phyloP scores from a whole-genome alignment of 2,329 filamentous ascomycete species.

The Arthrobotrys sinensis region DNA sequence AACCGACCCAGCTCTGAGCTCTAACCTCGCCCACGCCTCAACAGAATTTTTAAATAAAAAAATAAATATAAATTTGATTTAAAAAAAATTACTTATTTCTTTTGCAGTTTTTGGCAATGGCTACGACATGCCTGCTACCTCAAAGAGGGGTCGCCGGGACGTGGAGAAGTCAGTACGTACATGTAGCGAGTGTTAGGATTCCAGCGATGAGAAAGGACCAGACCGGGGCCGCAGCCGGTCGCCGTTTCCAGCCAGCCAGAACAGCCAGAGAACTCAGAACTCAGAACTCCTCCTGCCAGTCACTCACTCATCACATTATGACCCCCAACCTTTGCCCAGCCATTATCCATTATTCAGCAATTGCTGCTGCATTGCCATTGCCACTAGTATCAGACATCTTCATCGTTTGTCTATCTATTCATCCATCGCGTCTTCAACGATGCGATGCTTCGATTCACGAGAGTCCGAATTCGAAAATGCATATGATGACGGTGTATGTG shows the following conservation, averaged over 20 bases:
- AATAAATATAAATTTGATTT: background rate
- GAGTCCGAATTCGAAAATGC: background rate
- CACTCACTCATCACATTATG: background rate
- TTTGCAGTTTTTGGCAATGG: background rate
- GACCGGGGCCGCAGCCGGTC: constrained; percentile 16
- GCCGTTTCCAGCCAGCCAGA: constrained; percentile 47
- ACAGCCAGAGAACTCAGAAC: background rate
- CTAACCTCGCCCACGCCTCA: background rate
- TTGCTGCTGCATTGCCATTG: background rate
- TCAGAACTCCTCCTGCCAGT: constrained; percentile 26
- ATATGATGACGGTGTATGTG: background rate
- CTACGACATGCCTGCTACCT: no score
- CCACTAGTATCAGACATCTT: background rate
- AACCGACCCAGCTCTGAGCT: background rate
- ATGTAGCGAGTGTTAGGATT: background rate
- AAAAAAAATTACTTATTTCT: constrained; percentile 3
- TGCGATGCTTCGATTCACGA: no score
- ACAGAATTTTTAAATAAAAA: background rate
- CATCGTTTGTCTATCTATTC: no score
- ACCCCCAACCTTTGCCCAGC: constrained; percentile 28
- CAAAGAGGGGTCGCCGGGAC: background rate
- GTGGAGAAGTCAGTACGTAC: background rate
- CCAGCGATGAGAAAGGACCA: background rate
- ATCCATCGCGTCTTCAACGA: no score
- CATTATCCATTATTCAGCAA: constrained; percentile 1